Base-by-base conservation (phyloP, 805 yeast species). In the Suhomyces pyralidae region DNA sequence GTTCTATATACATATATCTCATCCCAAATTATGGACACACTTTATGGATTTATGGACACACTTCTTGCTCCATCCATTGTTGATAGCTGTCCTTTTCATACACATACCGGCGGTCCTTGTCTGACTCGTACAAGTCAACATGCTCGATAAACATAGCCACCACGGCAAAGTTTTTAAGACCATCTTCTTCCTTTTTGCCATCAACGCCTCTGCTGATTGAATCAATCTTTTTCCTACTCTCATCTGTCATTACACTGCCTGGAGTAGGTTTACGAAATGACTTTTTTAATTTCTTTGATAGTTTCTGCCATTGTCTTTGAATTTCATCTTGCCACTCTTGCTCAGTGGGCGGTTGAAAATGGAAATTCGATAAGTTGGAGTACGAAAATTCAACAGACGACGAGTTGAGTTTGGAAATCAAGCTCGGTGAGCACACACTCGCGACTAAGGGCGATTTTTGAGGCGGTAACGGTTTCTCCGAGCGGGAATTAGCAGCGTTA, bases 181-280 rank as follows among this genome's bases (percentile, higher is more conserved):
- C 83, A 25, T 81, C 82, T 28, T 81, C 84, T 48, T 82, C 84
- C 61, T 81, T 79, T 44, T 81, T 78, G 7, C 96, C 96, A 68
- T 90, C 96, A 15, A 90, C 96, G 10, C 96, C 93, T 59, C 96
- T 78, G 46, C 81, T 76, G 46, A 90, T 85, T 49, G 88, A 81
- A 67, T 90, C 96, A 44, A 90, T 68, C 51, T 76, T 65, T 58
- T 81, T 81, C 36, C 76, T 74, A 52, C 81, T 81, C 42, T 82
- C 84, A 7, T 74, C 74, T 9, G 81, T 80, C 63, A 90, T 62
- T 20, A 72, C 69, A 1, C 83, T 70, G n/a, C 86, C 86, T 2
- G 96, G 96, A 1, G 77, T 69, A 0, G 96, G 96, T 58, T 83
- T 85, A 51, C 87, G 80, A 68, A 86, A 90, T 24, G 85, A 77